phyloP scores from a whole-genome alignment of 768 basidiomycete species.

The Lepiota venenata region DNA sequence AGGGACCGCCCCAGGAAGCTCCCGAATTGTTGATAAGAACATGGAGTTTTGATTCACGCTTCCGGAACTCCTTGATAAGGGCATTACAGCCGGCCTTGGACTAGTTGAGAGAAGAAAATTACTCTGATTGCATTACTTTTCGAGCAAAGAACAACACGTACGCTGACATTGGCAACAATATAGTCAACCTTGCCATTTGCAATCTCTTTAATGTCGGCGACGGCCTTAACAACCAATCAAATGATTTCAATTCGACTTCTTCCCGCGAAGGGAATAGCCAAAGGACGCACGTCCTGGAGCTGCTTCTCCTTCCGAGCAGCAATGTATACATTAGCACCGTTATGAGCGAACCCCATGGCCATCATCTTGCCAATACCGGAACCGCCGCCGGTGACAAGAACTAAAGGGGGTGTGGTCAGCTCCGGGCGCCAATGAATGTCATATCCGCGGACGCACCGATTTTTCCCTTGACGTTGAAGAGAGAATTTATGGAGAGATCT shows the following conservation, averaged over 20 bases:
- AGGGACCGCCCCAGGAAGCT: slow-evolving; percentile 74
- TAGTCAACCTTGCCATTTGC: slow-evolving; percentile 65
- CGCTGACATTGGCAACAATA: slow-evolving; percentile 72
- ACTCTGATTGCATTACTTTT: not conserved
- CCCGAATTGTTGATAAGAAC: slow-evolving; percentile 86
- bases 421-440: not conserved
- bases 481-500: slow-evolving; percentile 51
- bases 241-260: not conserved
- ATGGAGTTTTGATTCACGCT: slow-evolving; percentile 69
- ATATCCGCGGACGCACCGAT: slow-evolving; percentile 41
- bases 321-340: slow-evolving; percentile 88
- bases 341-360: slow-evolving; percentile 76
- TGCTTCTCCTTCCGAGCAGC: slow-evolving; percentile 80
- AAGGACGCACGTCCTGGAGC: slow-evolving; percentile 60
- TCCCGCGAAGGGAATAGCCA: not conserved
- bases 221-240: slow-evolving; percentile 31
- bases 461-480: slow-evolving; percentile 70
- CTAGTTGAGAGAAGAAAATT: slow-evolving; percentile 28
- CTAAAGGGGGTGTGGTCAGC: slow-evolving; percentile 27
- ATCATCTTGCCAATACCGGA: slow-evolving; percentile 86
- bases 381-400: slow-evolving; percentile 82
- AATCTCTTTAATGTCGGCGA: slow-evolving; percentile 56
- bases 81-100: slow-evolving; percentile 77
- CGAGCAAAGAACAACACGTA: slow-evolving; percentile 31
- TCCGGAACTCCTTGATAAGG: slow-evolving; percentile 64